Conservation (phyloP, 257 asterid species). For the Solanum ossicruentum region DNA sequence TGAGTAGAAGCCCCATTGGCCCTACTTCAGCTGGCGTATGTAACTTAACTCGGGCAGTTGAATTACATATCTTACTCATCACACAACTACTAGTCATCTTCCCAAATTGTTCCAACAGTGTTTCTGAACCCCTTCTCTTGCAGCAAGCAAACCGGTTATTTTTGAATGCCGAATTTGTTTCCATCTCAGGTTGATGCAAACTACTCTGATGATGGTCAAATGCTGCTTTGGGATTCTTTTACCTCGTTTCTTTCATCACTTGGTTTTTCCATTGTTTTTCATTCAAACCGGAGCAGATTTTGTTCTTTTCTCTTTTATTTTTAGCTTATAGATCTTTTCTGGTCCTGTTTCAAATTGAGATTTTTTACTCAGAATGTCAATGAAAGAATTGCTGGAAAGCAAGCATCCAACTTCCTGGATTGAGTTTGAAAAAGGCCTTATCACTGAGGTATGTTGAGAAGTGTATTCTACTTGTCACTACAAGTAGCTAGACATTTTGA, state of each 20-base stretch:
- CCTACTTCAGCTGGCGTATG: not conserved
- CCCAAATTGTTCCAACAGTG: not conserved
- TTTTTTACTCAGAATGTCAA: constrained; percentile 57
- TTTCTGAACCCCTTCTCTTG: not conserved
- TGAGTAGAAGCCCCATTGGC: not conserved
- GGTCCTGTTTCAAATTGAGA: constrained; percentile 8
- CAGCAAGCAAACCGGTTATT: not conserved
- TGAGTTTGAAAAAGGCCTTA: constrained; percentile 84
- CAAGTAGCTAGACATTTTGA: not conserved
- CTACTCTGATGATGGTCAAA: too few species aligned
- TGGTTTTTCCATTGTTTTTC: not conserved
- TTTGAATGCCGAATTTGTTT: not conserved
- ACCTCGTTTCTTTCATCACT: not conserved
- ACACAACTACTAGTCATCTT: not conserved
- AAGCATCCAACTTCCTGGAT: constrained; percentile 94
- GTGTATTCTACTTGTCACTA: not conserved
- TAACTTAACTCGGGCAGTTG: not conserved
- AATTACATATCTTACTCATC: not conserved
- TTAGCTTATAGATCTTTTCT: not conserved
- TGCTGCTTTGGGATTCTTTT: not conserved
- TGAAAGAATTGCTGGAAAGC: constrained; percentile 80
- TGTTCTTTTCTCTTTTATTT: not conserved
- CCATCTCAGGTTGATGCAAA: too few species aligned
- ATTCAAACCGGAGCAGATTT: not conserved
- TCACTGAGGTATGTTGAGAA: constrained; percentile 51